Base-by-base conservation (phyloP, 73 alveolate species). In the Tetrahymena malaccensis region DNA sequence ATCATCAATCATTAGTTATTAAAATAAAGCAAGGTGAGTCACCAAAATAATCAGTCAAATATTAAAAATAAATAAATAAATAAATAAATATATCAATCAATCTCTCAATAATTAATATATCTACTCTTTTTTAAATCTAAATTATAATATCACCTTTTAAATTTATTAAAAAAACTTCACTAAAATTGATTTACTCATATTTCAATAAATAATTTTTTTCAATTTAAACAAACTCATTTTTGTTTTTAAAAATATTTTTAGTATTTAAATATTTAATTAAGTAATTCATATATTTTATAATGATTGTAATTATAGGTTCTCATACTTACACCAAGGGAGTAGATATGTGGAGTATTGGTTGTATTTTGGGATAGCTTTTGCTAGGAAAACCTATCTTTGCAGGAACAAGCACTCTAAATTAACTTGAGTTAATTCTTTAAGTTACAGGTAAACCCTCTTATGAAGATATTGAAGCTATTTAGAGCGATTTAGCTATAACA, bases 341-440 rank as follows among this genome's bases (percentile, higher is more conserved):
- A 50, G 99, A 98, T 96, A 98, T 98, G 99, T 98, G 99, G 99
- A 96, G 98, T 96, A 94, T 98, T 22, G 99, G 99, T 16, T 98
- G 99, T 50, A 98, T 98, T 94, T 94, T 98, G 93, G 96, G 99
- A 31, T 99, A 98, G 95, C 95, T 98, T 37, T 94, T 98, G 11
- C 58, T 95, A 19, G 99, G 99, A 9, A 98, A 98, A 43, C 99
- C 99, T 6, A 96, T 98, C 40, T 98, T 98, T 94, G 99, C 99
- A 31, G 99, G 99, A 19, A 98, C 99, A 27, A 96, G 98, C 22
- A 98, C 99, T n/a, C 96, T 98, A 35, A 98, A 97, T 94, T 97
- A 98, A 93, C 58, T 98, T 38, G 98, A 98, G 93, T 40, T 98
- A 37, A 96, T 98, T 3, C 85, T 98, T 94, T 98, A 98, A 70